Base-by-base conservation (phyloP, 78 protist species). In the Dictyostelium purpureum region DNA sequence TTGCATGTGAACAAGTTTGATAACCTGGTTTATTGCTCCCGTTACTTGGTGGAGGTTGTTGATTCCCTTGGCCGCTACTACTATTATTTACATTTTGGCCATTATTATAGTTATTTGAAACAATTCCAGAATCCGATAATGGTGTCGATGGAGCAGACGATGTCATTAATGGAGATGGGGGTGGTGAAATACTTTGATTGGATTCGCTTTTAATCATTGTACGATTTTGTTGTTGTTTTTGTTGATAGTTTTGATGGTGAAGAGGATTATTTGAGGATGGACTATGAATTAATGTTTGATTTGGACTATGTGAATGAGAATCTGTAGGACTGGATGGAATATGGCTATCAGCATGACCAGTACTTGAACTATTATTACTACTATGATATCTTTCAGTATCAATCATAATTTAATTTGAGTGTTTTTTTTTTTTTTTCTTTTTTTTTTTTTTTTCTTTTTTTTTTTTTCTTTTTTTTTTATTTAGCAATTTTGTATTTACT, bases 1-100 rank as follows among this genome's bases (percentile, higher is more conserved):
- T 75, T 14, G 66, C 69, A 40, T 88, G 94, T 26, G 77, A 74
- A 78, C 94, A 88, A 1, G 71, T 77, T 59, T 85, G 92, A 11
- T 6, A 73, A 6, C 81, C 81, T 6, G 61, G 38, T 75, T 75
- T 59, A n/a, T n/a, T n/a, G n/a, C n/a, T n/a, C n/a, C n/a, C n/a
- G 1, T 63, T 31, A 38, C 40, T 47, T 75, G 47, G 47, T 69
- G 47, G 76, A 49, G 7, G 7, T 14, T 49, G 54, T 49, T 14
- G 24, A 49, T 7, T 7, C 21, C 21, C 2, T 0, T 26, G 31
- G 9, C 52, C 52, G 40, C 45, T 24, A 40, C 14, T 67, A 19
- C 76, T 51, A 40, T 35, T 35, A 38, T 37, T 38, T 26, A 31
- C 31, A 26, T 61, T 16, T 61, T 61, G 69, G 4, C 37, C 38